A percentile compares a stretch with the other conserved stretches of the same genome.
These are phyloP conservation scores for Knoxia roxburghii DNA, from an alignment of 257 asterid genomes.

Conservation along the genomic window DNA sequence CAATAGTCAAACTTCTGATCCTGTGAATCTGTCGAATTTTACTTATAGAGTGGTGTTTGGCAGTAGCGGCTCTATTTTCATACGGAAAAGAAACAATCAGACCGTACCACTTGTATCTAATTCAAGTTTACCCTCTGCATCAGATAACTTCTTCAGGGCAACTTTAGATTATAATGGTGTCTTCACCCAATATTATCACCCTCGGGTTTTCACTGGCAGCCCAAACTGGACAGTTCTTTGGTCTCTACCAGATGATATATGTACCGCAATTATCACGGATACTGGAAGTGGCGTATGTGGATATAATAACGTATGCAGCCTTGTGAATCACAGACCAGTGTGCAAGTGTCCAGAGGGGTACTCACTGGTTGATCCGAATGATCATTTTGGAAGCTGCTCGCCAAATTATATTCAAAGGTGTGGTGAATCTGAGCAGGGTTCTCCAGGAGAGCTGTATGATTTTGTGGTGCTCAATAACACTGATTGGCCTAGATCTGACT, in stretches of 20 bases:
- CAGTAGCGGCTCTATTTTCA: slow-evolving; percentile 21
- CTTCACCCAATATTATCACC: slow-evolving; percentile 36
- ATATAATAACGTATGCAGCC: slow-evolving; percentile 40
- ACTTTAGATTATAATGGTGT: slow-evolving; percentile 46
- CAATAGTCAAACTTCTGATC: slow-evolving; percentile 26
- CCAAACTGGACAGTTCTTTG: slow-evolving; percentile 27
- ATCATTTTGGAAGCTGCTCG: slow-evolving; percentile 36
- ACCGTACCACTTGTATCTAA: neutral
- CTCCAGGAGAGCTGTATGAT: slow-evolving; percentile 15
- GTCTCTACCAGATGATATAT: slow-evolving; percentile 36
- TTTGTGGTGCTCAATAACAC: slow-evolving; percentile 19
- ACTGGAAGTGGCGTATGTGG: slow-evolving; percentile 64
- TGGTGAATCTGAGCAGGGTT: slow-evolving; percentile 10
- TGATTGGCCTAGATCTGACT: slow-evolving; percentile 42
- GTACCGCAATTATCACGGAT: neutral
- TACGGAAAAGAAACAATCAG: slow-evolving; percentile 25
- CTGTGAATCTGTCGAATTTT: slow-evolving; percentile 22
- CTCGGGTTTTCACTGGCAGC: slow-evolving; percentile 17
- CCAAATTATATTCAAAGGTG: slow-evolving; percentile 37
- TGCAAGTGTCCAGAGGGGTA: slow-evolving; percentile 50
- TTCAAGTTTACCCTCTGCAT: slow-evolving; percentile 17
- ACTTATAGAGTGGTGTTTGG: slow-evolving; percentile 30
- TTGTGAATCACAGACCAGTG: slow-evolving; percentile 26
- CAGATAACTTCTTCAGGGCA: slow-evolving; percentile 35
- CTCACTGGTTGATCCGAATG: slow-evolving; percentile 28